These are phyloP conservation scores for Sisymbrium altissimum DNA, from an alignment of 345 rosid genomes.

Conservation along the genomic window DNA sequence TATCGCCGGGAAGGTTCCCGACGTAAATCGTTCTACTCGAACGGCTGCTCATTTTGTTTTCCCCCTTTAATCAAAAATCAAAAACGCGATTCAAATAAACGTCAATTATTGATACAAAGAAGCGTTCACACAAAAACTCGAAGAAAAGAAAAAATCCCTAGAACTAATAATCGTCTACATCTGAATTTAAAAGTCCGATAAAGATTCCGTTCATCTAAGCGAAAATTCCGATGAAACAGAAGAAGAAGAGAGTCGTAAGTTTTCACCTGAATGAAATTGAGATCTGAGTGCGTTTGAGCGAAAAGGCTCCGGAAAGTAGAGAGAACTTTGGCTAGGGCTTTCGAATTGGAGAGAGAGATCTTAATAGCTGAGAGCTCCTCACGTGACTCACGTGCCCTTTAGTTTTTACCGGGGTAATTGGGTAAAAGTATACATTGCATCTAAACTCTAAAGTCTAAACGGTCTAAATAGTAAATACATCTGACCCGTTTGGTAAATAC, in stretches of 20 bases:
- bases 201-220: background rate
- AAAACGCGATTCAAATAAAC: background rate
- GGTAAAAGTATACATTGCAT: background rate
- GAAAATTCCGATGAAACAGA: background rate
- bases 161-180: background rate
- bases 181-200: background rate
- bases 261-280: slow-evolving; percentile 22
- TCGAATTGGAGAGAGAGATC: background rate
- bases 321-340: slow-evolving; percentile 15
- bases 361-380: background rate
- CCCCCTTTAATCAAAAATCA: slow-evolving; percentile 22
- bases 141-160: background rate
- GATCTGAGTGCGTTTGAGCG: slow-evolving; percentile 7
- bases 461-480: too few species aligned
- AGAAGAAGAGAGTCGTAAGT: background rate
- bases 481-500: too few species aligned
- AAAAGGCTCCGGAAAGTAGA: background rate
- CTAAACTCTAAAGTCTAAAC: too few species aligned
- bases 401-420: background rate
- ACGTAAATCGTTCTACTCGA: slow-evolving; percentile 86
- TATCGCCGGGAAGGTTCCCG: slow-evolving; percentile 97
- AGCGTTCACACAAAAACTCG: background rate
- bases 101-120: background rate
- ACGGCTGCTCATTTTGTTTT: slow-evolving; percentile 65
- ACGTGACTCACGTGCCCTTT: slow-evolving; percentile 19